Evolutionary conservation across 371 early-diverging fungal species (phyloP).

Genomic region (Mycotypha africana): DNA sequence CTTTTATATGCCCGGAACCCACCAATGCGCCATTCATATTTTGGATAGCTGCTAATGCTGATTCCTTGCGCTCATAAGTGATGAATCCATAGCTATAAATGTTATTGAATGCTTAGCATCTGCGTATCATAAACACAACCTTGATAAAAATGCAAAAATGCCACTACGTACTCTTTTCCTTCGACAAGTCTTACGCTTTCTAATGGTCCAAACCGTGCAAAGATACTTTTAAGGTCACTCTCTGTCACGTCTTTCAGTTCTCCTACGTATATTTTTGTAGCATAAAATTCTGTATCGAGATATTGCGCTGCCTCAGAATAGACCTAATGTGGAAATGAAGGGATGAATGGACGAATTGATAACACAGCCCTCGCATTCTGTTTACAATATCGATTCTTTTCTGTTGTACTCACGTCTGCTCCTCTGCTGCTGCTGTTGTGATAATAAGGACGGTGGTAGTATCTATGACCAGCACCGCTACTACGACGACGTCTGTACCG

Average conservation of each 20-base stretch:
- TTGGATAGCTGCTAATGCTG: slow-evolving; percentile 43
- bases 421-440: slow-evolving; percentile 1
- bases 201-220: slow-evolving; percentile 48
- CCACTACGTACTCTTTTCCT: slow-evolving; percentile 49
- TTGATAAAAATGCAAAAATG: too few species aligned
- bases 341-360: too few species aligned
- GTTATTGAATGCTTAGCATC: background rate
- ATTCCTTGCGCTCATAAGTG: slow-evolving; percentile 41
- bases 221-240: slow-evolving; percentile 30
- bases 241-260: slow-evolving; percentile 37
- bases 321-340: too few species aligned
- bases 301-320: slow-evolving; percentile 52
- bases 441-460: slow-evolving; percentile 2
- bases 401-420: slow-evolving; percentile 16
- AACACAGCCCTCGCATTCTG: background rate
- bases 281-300: slow-evolving; percentile 53
- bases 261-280: slow-evolving; percentile 53
- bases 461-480: slow-evolving; percentile 3
- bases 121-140: too few species aligned
- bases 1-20: slow-evolving; percentile 45
- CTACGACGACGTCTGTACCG: slow-evolving; percentile 7
- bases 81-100: slow-evolving; percentile 45
- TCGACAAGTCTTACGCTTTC: slow-evolving; percentile 50
- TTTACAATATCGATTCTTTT: background rate
- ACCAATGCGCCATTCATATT: slow-evolving; percentile 46